Percentiles rank a stretch among this genome's conserved stretches.
phyloP scores from a whole-genome alignment of 2,329 filamentous ascomycete species.

The Paraphoma chrysanthemicola region DNA sequence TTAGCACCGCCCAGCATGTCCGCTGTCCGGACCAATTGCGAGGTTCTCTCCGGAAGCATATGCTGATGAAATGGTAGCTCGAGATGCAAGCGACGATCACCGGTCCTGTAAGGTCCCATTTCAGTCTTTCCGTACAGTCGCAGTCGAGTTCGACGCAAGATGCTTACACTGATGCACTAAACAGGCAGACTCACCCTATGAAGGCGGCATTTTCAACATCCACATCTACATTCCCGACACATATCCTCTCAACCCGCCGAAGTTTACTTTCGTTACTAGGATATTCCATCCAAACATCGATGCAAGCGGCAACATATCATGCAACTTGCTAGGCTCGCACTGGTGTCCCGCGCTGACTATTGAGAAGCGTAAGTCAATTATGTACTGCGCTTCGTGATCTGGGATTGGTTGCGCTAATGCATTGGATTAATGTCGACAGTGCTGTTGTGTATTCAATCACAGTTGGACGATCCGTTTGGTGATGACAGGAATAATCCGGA shows the following conservation, averaged over 20 bases:
- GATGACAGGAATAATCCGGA: background rate
- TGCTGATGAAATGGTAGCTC: background rate
- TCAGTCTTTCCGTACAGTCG: background rate
- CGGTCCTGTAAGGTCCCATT: background rate
- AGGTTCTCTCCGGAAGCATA: too few relatives aligned
- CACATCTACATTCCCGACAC: background rate
- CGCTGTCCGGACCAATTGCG: too few relatives aligned
- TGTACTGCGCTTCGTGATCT: background rate
- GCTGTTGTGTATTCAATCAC: background rate
- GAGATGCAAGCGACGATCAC: background rate
- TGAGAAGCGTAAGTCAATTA: background rate
- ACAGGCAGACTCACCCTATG: background rate
- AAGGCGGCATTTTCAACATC: background rate
- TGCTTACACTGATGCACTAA: background rate
- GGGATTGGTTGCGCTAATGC: background rate
- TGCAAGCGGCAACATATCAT: background rate
- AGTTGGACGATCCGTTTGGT: background rate
- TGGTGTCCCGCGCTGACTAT: background rate
- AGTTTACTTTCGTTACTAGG: background rate
- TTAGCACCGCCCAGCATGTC: too few relatives aligned
- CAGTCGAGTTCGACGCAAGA: background rate
- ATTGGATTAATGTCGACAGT: background rate
- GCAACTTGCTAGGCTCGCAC: background rate
- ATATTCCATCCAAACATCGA: constrained; percentile 1
- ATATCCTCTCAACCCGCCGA: background rate